Evolutionary conservation across 2,329 filamentous ascomycete genomes (phyloP), one percentile per base, ranked within the genome.

Genomic region (Monilinia polystroma): DNA sequence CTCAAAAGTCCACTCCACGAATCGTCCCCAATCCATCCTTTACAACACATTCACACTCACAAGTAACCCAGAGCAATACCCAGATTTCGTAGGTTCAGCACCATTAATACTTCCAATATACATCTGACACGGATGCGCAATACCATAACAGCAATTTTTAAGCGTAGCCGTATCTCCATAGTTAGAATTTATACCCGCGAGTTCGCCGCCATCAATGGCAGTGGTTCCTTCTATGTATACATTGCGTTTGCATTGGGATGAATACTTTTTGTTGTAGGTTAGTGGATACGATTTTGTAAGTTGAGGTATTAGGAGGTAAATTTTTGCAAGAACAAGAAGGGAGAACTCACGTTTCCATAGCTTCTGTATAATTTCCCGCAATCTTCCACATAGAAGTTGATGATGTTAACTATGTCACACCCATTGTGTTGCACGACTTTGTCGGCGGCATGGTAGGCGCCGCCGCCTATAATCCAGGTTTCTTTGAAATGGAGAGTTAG

Each of bases 161-260:
- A 55, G 10, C 14, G 60, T 63, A 14, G 51, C 38, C 4, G 51
- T 47, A 18, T 63, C 60, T 23, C 38, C 35, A 45, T 45, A 55
- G 4, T 63, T 63, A 2, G 60, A 55, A 45, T 63, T 55, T 51
- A 64, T 55, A n/a, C 51, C 51, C 11, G 49, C 47, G 8, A 54
- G 38, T 10, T 16, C 11, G n/a, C 38, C 23, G 29, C 51, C 38
- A 18, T 63, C 10, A 12, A 63, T 38, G 20, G 60, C 35, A 4
- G 51, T 63, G 4, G 60, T 64, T 12, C 51, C 51, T 32, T 64
- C 18, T 3, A 64, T 53, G 26, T 64, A 55, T 12, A 55, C n/a
- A 12, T 23, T 54, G 12, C 35, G 49, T 5, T 63, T 55, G 29
- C 38, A 63, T 18, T 63, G 60, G 26, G 51, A 63, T 23, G 23